These are phyloP conservation scores for Coniochaeta ligniaria DNA, from an alignment of 2,329 filamentous ascomycete species.

Conservation along the genomic window DNA sequence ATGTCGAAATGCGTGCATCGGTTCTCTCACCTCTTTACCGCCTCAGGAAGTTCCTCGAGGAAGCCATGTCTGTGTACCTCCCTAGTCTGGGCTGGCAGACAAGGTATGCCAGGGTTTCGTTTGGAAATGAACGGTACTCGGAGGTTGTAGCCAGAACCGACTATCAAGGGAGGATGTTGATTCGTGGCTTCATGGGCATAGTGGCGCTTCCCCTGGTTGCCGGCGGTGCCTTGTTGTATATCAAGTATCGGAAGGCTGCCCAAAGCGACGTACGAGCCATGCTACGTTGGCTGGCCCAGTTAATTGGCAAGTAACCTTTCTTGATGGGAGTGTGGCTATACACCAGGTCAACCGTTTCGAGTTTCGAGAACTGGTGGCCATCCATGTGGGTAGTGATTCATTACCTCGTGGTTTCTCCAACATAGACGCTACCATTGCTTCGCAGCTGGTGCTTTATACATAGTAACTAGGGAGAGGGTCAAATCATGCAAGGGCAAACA, in stretches of 20 bases:
- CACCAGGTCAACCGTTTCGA: too few species aligned
- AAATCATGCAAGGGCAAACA: too few species aligned
- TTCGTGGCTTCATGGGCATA: constrained; percentile 30
- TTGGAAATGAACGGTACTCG: constrained; percentile 86
- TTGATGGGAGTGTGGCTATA: not conserved
- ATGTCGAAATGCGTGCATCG: constrained; percentile 84
- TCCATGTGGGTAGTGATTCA: not conserved
- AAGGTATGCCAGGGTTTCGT: constrained; percentile 87
- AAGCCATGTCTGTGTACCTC: constrained; percentile 68
- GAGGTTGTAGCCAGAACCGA: constrained; percentile 67
- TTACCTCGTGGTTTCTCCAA: not conserved
- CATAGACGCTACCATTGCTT: too few species aligned
- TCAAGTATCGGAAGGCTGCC: constrained; percentile 1
- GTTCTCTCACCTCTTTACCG: constrained; percentile 74
- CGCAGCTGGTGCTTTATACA: too few species aligned
- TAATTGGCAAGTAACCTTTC: not conserved
- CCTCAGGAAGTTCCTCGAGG: constrained; percentile 79
- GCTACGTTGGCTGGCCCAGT: not conserved
- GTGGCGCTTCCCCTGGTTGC: constrained; percentile 16
- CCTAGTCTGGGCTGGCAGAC: constrained; percentile 82
- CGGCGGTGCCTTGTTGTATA: constrained; percentile 8
- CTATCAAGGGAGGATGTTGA: constrained; percentile 57
- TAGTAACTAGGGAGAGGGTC: too few species aligned
- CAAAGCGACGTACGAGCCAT: not conserved
- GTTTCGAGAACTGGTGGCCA: not conserved